Evolutionary conservation across 208 protist species (phyloP), one percentile per base, ranked within the genome.

Genomic region (Leishmania arabica): DNA sequence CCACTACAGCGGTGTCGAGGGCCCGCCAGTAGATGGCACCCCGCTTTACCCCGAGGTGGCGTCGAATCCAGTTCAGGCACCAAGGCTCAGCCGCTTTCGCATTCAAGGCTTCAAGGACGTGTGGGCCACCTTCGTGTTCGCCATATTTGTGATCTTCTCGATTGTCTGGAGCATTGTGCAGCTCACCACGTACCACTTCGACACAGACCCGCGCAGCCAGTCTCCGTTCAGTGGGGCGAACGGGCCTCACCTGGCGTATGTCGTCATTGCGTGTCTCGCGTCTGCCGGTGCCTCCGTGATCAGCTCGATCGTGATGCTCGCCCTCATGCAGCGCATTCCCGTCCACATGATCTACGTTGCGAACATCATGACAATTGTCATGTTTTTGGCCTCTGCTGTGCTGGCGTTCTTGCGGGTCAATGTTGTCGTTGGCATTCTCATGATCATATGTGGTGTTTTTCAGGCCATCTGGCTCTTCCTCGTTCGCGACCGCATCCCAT

Each of bases 401-500:
- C 58, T 90, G 47, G 73, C 78, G 17, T 91, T 92, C 60, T 51
- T 88, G 7, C 37, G 73, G 9, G 69, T 87, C 15, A 49, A 81
- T 49, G 45, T 92, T 17, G 75, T 88, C 8, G 70, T 79, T 13
- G 89, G 90, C 31, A 51, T 92, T 47, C 9, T 95, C 37, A 80
- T 94, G 79, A 58, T 90, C 24, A 47, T 95, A 65, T 76, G 66
- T 15, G 75, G 78, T 3, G 64, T 80, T 1, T 81, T 92, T 21
- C 77, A 88, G 70, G 65, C 62, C 1, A 24, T 96, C 34, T 95
- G 91, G 84, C 45, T 97, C 47, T 95, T 84, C 74, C 79, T 93
- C 71, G 91, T 89, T 42, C 91, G 94, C 40, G 24, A 79, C 31
- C 93, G 93, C 70, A 97, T 98, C 75, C 87, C 92, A 15, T 96